Evolutionary conservation across 2,329 filamentous ascomycete species (phyloP), one percentile per base, ranked within the genome.

Genomic region (Hymenotorrendiella dingleyae): DNA sequence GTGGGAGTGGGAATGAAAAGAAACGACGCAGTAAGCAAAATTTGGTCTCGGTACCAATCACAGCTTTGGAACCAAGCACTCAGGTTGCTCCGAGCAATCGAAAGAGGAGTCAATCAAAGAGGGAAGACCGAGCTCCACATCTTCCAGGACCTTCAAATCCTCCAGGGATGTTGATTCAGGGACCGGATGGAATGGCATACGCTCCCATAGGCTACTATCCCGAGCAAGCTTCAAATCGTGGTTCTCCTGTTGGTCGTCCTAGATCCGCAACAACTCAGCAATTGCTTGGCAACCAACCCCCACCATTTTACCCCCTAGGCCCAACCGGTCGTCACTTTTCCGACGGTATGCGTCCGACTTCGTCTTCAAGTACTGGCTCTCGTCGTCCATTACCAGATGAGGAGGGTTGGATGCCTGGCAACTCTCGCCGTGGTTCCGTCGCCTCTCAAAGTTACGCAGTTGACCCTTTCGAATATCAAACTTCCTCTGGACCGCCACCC

Each of bases 121-220:
- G 59, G 50, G 49, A 48, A 54, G 56, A 57, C 52, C 62, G 52
- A 47, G 53, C 28, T 53, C 54, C 44, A 40, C 57, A 45, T 53
- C 48, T 47, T 36, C 50, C 57, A 26, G 52, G 55, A 36, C 50
- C 54, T 36, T 43, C 54, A 28, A 56, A 54, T 21, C 45, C 54
- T 39, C 67, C 70, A 26, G 69, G 71, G 53, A 68, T 72, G 57
- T 53, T 73, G 51, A 57, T 74, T 17, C 62, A 65, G 44, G 67
- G 70, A 12, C 64, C 69, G 27, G 70, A 73, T 53, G 69, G 72
- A 43, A 62, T 66, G 3, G 60, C 67, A 7, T 74, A 71, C 47
- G 57, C 66, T 46, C 63, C 69, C n/a, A 60, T 69, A 32, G 68
- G 64, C 14, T 66, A 69, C 40, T 65, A 67, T 35, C 59, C 58